A percentile compares a stretch with the other conserved stretches of the same genome.
These are phyloP conservation scores for Lipomyces chichibuensis DNA, from an alignment of 805 yeast genomes.

Conservation along the genomic window DNA sequence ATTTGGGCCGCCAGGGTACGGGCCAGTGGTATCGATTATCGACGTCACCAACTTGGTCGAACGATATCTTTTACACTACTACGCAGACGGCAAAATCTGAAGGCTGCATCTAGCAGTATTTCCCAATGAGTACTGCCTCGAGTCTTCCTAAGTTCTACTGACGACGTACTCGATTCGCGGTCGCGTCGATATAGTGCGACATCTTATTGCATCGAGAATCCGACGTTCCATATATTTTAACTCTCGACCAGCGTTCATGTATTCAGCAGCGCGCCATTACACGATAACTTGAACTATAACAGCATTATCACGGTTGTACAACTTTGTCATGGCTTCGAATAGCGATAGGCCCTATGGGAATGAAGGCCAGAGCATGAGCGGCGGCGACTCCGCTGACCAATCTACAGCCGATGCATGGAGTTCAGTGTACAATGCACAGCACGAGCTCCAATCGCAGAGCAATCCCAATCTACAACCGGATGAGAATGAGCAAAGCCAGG, in stretches of 20 bases:
- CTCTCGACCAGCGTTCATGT: not conserved
- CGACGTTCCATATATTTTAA: not conserved
- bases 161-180: not conserved
- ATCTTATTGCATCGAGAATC: not conserved
- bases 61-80: not conserved
- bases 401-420: not conserved
- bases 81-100: not conserved
- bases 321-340: not conserved
- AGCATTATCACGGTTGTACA: not conserved
- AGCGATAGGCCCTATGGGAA: not conserved
- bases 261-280: not conserved
- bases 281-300: not conserved
- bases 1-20: not conserved
- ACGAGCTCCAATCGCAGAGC: not conserved
- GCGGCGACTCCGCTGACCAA: constrained; percentile 2
- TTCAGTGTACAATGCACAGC: constrained; percentile 1
- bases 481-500: not conserved
- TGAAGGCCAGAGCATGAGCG: not conserved
- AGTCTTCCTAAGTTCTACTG: not conserved
- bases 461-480: not conserved
- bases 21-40: not conserved
- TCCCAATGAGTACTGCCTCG: not conserved
- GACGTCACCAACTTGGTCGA: not conserved
- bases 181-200: not conserved
- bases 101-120: not conserved